Percentiles rank a stretch among this genome's conserved stretches.
These are phyloP conservation scores for Mycena rosella DNA, from an alignment of 768 basidiomycete genomes.

Conservation along the genomic window DNA sequence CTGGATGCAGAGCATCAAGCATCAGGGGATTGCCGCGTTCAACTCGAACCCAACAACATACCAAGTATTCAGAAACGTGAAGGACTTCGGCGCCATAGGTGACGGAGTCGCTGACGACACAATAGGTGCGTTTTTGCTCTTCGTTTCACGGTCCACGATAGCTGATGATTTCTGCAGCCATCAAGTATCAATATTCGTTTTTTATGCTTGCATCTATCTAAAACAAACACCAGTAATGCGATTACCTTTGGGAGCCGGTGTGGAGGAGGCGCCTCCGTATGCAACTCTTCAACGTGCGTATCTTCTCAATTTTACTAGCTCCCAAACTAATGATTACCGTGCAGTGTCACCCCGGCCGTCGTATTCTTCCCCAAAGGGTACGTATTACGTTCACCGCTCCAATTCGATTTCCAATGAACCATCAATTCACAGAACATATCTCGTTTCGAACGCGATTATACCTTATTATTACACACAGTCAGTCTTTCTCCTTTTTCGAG, in stretches of 20 bases:
- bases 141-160: not conserved
- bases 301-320: not conserved
- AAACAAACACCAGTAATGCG: conserved; percentile 76
- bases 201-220: too few species aligned
- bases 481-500: not conserved
- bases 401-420: too few species aligned
- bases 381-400: not conserved
- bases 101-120: conserved; percentile 85
- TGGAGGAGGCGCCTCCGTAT: conserved; percentile 68
- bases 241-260: conserved; percentile 75
- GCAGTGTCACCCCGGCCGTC: conserved; percentile 75
- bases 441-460: conserved; percentile 58
- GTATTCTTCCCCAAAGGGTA: conserved; percentile 72
- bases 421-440: not conserved
- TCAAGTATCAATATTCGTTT: too few species aligned
- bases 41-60: conserved; percentile 68
- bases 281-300: conserved; percentile 72
- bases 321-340: conserved; percentile 3
- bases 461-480: conserved; percentile 80
- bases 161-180: conserved; percentile 56
- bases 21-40: conserved; percentile 77
- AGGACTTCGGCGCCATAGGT: conserved; percentile 60
- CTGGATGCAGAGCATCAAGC: conserved; percentile 79
- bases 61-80: conserved; percentile 83
- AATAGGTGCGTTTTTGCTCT: not conserved